These are phyloP conservation scores for Balamuthia mandrillaris DNA, from an alignment of 208 protist species.

Conservation along the genomic window DNA sequence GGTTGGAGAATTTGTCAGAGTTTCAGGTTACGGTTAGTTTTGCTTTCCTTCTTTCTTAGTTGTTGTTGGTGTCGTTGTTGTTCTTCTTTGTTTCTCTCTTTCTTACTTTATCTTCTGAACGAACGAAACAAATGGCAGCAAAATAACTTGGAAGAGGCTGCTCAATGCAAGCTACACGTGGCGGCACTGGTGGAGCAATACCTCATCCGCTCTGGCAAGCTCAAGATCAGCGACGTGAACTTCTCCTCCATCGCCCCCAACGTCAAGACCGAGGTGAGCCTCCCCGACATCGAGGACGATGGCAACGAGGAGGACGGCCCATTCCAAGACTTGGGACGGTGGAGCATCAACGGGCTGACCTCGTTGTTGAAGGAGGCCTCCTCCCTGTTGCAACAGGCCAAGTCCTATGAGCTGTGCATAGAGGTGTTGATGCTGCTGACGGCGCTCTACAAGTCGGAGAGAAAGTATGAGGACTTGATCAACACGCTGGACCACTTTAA, in stretches of 20 bases:
- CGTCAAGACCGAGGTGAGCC: neutral
- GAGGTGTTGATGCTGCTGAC: conserved; percentile 24
- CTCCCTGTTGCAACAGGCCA: neutral
- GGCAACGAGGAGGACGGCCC: neutral
- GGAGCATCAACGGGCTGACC: neutral
- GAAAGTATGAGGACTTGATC: neutral
- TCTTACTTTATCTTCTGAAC: neutral
- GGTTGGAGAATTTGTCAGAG: conserved; percentile 47
- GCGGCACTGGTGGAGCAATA: neutral
- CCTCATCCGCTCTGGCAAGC: neutral
- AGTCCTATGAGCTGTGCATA: conserved; percentile 12
- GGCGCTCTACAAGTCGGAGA: conserved; percentile 8
- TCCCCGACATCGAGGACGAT: neutral
- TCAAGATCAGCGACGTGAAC: neutral
- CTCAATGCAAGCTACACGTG: conserved; percentile 1
- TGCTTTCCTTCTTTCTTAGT: too few relatives aligned
- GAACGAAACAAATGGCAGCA: neutral
- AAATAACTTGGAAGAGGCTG: neutral
- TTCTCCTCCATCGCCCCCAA: neutral
- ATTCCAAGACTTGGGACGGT: neutral
- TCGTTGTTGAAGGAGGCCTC: neutral
- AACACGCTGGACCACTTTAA: neutral
- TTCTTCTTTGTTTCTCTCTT: neutral
- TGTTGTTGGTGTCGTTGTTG: too few relatives aligned
- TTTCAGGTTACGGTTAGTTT: conserved; percentile 31